Base-by-base conservation (phyloP, 352 stramenopile genomes). In the Pythium pyrilobum region DNA sequence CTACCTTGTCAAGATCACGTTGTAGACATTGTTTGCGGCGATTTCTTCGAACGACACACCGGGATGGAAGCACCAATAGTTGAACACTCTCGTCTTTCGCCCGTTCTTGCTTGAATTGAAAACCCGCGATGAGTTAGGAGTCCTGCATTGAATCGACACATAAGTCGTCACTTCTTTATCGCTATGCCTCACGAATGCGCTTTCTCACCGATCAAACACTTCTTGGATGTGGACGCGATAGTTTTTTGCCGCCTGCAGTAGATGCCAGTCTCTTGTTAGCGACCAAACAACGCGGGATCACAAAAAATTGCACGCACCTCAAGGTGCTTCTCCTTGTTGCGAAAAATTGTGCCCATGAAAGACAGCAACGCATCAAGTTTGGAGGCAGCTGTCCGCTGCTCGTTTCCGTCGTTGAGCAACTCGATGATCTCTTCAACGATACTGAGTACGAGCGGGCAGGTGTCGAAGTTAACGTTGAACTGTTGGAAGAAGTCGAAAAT, bases 1-100 rank as follows among this genome's bases (percentile, higher is more conserved):
- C 23, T 53, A 91, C 83, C 83, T 95, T 18, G 85, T 95, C 33
- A 95, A 59, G 20, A 93, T 87, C 34, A 95, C 69, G 42, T 92
- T 95, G 67, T 93, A 85, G 29, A 95, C 86, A 49, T 92, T 96
- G 33, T 98, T 89, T 31, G 77, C 75, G 31, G 78, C 82, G 18
- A 99, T 87, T 64, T 99, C 95, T 62, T 93, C 70, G 64, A 99
- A 98, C 0, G 96, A 95, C 1, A 99, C 79, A 9, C 92, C 89
- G 10, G 97, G 96, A 49, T 97, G 92, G 63, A 99, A 98, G 61
- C 97, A 99, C 96, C 97, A 99, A 70, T 98, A 99, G 60, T 96
- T 97, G 45, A 99, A 89, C 16, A 96, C 95, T 33, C 92, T 69
- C 8, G 74, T 85, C 21, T 66, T 83, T 3, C 86, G 81, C 47